Evolutionary conservation across 2,329 filamentous ascomycete genomes (phyloP).

Genomic region (Trichoderma oligosporum): DNA sequence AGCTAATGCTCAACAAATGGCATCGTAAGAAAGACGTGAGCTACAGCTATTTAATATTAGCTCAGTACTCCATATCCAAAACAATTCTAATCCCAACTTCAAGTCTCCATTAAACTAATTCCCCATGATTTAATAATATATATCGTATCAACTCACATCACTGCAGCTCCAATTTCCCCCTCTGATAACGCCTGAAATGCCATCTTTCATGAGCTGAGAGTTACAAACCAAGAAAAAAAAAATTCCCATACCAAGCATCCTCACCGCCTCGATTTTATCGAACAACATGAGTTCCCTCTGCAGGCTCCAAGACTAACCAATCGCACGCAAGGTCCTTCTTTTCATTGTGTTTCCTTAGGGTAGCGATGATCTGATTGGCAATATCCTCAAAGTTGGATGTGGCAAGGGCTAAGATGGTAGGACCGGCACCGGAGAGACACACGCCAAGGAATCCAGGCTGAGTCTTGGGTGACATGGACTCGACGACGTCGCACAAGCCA

Average conservation of each 20-base stretch:
- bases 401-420: conserved; percentile 89
- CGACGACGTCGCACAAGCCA: conserved; percentile 83
- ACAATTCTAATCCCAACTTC: too few relatives aligned
- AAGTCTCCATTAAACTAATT: not conserved
- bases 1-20: not conserved
- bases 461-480: conserved; percentile 81
- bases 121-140: not conserved
- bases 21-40: not conserved
- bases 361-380: conserved; percentile 69
- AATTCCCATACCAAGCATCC: not conserved
- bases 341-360: conserved; percentile 59
- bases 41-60: not conserved
- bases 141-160: not conserved
- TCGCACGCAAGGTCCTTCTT: conserved; percentile 69
- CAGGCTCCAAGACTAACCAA: conserved; percentile 86
- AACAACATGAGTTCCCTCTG: conserved; percentile 61
- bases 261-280: conserved; percentile 24
- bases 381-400: conserved; percentile 87
- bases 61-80: too few relatives aligned
- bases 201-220: not conserved
- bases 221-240: not conserved
- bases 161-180: not conserved
- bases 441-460: conserved; percentile 89
- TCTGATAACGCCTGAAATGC: conserved; percentile 1
- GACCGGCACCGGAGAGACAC: conserved; percentile 90